Conservation (phyloP, 2,329 filamentous ascomycete species). For the Alternaria gansuensis region DNA sequence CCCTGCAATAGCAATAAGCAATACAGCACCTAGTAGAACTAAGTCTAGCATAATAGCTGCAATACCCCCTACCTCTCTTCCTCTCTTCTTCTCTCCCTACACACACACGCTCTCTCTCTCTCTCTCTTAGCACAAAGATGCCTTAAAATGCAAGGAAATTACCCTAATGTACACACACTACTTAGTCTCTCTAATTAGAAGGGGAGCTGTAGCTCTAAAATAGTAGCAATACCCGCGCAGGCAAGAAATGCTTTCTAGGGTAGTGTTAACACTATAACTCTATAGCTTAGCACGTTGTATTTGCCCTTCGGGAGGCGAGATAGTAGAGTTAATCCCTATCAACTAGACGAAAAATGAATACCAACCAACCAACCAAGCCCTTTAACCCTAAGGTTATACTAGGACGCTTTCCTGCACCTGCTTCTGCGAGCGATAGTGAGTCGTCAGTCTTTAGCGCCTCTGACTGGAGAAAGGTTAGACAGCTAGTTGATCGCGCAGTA, state of each 20-base stretch:
- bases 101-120: slow-evolving; percentile 2
- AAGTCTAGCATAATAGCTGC: slow-evolving; percentile 6
- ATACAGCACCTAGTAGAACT: slow-evolving; percentile 7
- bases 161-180: slow-evolving; percentile 6
- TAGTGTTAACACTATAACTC: slow-evolving; percentile 12
- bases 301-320: slow-evolving; percentile 14
- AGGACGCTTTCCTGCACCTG: too few species aligned
- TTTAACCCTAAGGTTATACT: neutral
- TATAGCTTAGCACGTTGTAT: slow-evolving; percentile 13
- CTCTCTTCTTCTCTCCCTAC: neutral
- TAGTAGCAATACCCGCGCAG: slow-evolving; percentile 11
- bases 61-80: neutral
- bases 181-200: neutral
- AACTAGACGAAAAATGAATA: slow-evolving; percentile 14
- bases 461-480: slow-evolving; percentile 1
- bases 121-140: slow-evolving; percentile 9
- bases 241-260: slow-evolving; percentile 14
- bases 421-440: neutral
- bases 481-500: neutral
- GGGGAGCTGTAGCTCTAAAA: slow-evolving; percentile 10
- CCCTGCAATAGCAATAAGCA: slow-evolving; percentile 5
- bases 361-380: slow-evolving; percentile 12
- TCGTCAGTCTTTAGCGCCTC: neutral
- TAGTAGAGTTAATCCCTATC: slow-evolving; percentile 11
- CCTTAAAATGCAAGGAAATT: slow-evolving; percentile 10